Conservation (phyloP, 306 rosid genomes). For the Inga laurina region DNA sequence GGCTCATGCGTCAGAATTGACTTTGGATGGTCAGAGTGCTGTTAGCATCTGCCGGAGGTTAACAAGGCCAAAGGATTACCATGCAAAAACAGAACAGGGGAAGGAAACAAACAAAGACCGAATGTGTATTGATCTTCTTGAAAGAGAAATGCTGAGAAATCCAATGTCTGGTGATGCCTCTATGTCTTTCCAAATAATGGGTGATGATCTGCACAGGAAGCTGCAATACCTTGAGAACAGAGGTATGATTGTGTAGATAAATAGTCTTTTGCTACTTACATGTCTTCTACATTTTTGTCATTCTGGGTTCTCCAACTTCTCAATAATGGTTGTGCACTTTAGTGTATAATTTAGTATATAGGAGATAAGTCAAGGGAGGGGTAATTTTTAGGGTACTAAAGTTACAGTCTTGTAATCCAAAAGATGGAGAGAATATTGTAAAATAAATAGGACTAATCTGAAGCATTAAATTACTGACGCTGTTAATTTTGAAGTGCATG, state of each 20-base stretch:
- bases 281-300: background rate
- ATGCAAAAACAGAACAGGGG: constrained; percentile 57
- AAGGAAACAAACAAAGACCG: constrained; percentile 81
- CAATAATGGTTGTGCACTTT: background rate
- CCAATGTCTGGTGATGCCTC: constrained; percentile 57
- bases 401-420: background rate
- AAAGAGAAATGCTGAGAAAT: constrained; percentile 86
- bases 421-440: background rate
- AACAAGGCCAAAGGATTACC: constrained; percentile 85
- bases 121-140: constrained; percentile 84
- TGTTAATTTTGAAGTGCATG: background rate
- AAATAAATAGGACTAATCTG: background rate
- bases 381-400: background rate
- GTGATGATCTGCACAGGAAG: constrained; percentile 69
- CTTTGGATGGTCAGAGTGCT: constrained; percentile 77
- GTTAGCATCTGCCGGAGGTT: constrained; percentile 83
- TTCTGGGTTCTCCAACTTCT: background rate
- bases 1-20: constrained; percentile 65
- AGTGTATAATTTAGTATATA: background rate
- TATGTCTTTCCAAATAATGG: constrained; percentile 45
- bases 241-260: constrained; percentile 49
- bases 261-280: constrained; percentile 4
- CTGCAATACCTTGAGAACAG: constrained; percentile 80
- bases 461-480: background rate
- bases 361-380: background rate